A percentile compares a stretch with the other conserved stretches of the same genome.
Evolutionary conservation across 1,139 yeast genomes (phyloP).

Genomic region (Yamadazyma sp.): DNA sequence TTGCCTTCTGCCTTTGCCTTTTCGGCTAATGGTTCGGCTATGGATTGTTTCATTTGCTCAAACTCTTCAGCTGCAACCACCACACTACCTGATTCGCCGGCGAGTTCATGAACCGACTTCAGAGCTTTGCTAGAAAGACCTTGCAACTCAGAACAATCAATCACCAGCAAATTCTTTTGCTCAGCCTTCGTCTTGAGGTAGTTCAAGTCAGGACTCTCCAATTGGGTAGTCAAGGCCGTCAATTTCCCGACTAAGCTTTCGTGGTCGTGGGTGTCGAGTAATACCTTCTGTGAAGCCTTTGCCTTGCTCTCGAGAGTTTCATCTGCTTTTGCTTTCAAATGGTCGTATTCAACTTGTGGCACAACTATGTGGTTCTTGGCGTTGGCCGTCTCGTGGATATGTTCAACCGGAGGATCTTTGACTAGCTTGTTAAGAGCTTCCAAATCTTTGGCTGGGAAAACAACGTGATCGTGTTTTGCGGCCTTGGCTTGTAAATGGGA

Average conservation of each 20-base stretch:
- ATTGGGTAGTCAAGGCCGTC: not conserved
- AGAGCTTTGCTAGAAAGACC: slow-evolving; percentile 6
- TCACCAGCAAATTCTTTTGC: not conserved
- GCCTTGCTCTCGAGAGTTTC: slow-evolving; percentile 23
- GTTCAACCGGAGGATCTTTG: slow-evolving; percentile 26
- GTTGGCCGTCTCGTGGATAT: slow-evolving; percentile 26
- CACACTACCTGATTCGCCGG: slow-evolving; percentile 23
- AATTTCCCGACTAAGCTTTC: not conserved
- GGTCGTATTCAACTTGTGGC: slow-evolving; percentile 9
- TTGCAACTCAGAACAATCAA: slow-evolving; percentile 9
- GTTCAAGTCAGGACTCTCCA: slow-evolving; percentile 19
- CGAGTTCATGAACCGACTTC: slow-evolving; percentile 17
- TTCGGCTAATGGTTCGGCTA: slow-evolving; percentile 20
- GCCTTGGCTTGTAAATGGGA: slow-evolving; percentile 20
- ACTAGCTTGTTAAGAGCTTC: slow-evolving; percentile 13
- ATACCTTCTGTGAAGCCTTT: slow-evolving; percentile 9
- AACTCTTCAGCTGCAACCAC: slow-evolving; percentile 10
- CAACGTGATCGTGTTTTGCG: slow-evolving; percentile 12
- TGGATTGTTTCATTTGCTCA: slow-evolving; percentile 10
- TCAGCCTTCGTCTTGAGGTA: slow-evolving; percentile 10
- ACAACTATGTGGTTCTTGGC: slow-evolving; percentile 17
- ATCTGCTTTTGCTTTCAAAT: slow-evolving; percentile 9
- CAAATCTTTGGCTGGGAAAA: slow-evolving; percentile 19
- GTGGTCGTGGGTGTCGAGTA: slow-evolving; percentile 9
- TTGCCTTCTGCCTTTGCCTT: slow-evolving; percentile 19